Base-by-base conservation (phyloP, 495 filamentous ascomycete species). In the Aspergillus bertholletiae region DNA sequence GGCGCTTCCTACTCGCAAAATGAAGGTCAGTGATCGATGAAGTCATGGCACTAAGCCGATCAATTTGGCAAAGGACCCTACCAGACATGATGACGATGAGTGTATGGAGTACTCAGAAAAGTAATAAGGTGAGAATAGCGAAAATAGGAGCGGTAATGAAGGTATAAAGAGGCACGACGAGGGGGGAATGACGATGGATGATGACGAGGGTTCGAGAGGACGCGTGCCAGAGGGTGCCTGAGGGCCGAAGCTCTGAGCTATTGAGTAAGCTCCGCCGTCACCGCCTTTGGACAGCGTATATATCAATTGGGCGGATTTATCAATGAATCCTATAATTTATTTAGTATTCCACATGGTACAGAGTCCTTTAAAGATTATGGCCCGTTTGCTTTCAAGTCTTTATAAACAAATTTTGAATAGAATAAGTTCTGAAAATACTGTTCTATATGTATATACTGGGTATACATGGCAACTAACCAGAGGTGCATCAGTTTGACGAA, bases 1-100 rank as follows among this genome's bases (percentile, higher is more conserved):
- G 68, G 93, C 91, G 80, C 89, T 95, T 77, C 90, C 92, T 96
- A 66, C 71, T 63, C 58, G 61, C 54, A n/a, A 63, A 61, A 62
- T 54, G 59, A 50, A 46, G 44, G 70, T 74, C 54, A 74, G 71
- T 54, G 45, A 46, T 56, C 22, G 63, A 66, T 71, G 69, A 74
- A 65, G 68, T 72, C 67, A 70, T 72, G 63, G 53, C 54, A 52
- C 50, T 53, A 54, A 22, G 28, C 35, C 55, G 59, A 57, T 55
- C 49, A 46, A 43, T 32, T 34, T 41, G 27, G 47, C 24, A 6
- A 26, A 49, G 53, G 46, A 53, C 24, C 57, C 59, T 71, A 77
- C 74, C 74, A 55, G 74, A 77, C 74, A 77, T 77, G 69, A 62
- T 66, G 65, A 56, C 59, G 56, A 50, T 41, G 55, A 49, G 17